Base-by-base conservation (phyloP, 768 basidiomycete genomes). In the Tephrocybe sp. region DNA sequence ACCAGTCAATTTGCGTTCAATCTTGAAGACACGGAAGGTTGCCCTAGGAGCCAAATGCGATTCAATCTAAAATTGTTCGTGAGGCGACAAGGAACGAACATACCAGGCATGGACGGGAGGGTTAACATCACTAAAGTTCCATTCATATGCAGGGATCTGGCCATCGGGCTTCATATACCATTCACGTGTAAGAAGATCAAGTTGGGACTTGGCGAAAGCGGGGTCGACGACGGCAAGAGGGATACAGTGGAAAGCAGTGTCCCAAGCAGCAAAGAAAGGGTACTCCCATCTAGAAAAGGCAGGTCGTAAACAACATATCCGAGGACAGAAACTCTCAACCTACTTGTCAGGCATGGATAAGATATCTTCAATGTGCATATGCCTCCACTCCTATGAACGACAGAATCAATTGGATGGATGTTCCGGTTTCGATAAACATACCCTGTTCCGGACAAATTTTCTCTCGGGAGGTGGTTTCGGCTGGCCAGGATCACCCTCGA, bases 131-230 rank as follows among this genome's bases (percentile, higher is more conserved):
- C 86, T 82, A 61, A 97, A 98, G 64, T 99, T 98, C 97, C 97
- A 99, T 67, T 99, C 97, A 66, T 98, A 99, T 0, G 97, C 97
- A 3, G 97, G 97, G 50, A 99, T 88, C 61, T 97, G 94, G 29
- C 97, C 97, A 64, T 98, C 95, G 1, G 97, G 97, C 65, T 97
- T 97, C 89, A 92, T 91, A 70, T 98, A 99, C 97, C 97, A 99
- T 69, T 99, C 97, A 48, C 97, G 79, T 2, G 95, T 97, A 60
- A 99, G 78, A 52, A 98, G 64, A 66, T 97, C 95, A 29, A 99
- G 79, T 65, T 99, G 97, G 65, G 95, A 94, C 75, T 99, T 99
- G 19, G 97, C 94, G 61, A 97, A 98, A 1, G 83, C 75, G 1
- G 97, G 87, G 62, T 99, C 97, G 24, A 99, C 89, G 55, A 98